These are phyloP conservation scores for Asterophora parasitica DNA, from an alignment of 768 basidiomycete genomes.

Conservation along the genomic window DNA sequence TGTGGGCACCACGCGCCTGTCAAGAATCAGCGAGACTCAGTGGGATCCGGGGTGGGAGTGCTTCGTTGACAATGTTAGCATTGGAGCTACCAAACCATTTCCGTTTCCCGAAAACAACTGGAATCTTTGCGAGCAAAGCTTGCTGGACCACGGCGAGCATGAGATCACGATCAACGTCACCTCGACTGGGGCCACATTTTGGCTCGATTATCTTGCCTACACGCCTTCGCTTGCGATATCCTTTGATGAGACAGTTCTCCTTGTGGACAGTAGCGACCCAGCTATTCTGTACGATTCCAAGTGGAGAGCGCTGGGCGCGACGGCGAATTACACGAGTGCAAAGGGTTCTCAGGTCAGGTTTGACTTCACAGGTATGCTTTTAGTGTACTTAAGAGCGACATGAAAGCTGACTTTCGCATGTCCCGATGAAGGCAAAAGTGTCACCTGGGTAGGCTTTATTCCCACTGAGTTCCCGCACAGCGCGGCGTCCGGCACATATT, in stretches of 20 bases:
- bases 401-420: no score
- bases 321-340: neutral
- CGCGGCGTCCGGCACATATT: conserved; percentile 17
- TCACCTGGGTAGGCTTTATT: conserved; percentile 20
- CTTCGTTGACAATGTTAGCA: conserved; percentile 17
- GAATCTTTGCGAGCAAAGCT: conserved; percentile 14
- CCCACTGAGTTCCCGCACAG: conserved; percentile 16
- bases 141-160: conserved; percentile 19
- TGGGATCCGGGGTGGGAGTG: conserved; percentile 21
- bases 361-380: conserved; percentile 5
- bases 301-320: neutral
- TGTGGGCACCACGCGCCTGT: conserved; percentile 15
- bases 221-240: neutral
- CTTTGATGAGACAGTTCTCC: neutral
- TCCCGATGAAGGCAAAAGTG: conserved; percentile 18
- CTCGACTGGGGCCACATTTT: conserved; percentile 1
- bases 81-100: conserved; percentile 1
- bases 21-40: conserved; percentile 1
- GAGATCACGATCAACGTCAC: conserved; percentile 16
- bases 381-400: no score
- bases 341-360: neutral
- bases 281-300: neutral
- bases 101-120: conserved; percentile 15
- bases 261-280: neutral
- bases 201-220: conserved; percentile 8